These are phyloP conservation scores for Lyophyllum atratum DNA, from an alignment of 768 basidiomycete species.

Conservation along the genomic window DNA sequence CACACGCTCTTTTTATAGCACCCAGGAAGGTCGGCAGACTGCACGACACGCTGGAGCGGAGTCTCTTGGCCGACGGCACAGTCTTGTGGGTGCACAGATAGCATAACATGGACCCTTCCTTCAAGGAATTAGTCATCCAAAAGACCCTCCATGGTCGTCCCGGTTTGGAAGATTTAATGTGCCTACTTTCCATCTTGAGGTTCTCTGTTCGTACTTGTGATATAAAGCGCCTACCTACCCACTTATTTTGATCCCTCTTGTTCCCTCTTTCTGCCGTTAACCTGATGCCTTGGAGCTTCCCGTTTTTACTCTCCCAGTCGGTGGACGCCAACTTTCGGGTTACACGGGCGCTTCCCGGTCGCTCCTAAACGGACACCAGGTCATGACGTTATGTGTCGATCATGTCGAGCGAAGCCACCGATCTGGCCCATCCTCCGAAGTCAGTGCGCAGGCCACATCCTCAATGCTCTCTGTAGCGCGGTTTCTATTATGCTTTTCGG, in stretches of 20 bases:
- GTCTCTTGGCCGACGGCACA: background rate
- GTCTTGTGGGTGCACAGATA: background rate
- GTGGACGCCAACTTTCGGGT: background rate
- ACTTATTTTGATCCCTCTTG: constrained; percentile 10
- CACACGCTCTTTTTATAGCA: background rate
- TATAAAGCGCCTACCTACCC: constrained; percentile 10
- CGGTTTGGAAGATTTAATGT: constrained; percentile 12
- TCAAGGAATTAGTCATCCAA: constrained; percentile 13
- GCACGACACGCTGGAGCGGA: background rate
- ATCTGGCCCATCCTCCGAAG: constrained; percentile 5
- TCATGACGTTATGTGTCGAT: constrained; percentile 6
- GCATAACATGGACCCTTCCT: background rate
- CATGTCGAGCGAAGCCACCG: constrained; percentile 3
- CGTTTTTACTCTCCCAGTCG: background rate
- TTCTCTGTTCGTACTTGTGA: constrained; percentile 1
- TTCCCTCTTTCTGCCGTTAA: background rate
- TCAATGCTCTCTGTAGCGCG: background rate
- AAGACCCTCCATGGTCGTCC: constrained; percentile 2
- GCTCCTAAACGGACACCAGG: background rate
- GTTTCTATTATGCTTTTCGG: background rate
- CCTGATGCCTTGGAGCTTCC: background rate
- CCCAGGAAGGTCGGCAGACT: background rate
- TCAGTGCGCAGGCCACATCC: background rate
- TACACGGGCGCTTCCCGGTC: background rate
- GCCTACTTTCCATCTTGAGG: constrained; percentile 12